phyloP scores from a whole-genome alignment of 305 asterid species.

The Plantago rigida region DNA sequence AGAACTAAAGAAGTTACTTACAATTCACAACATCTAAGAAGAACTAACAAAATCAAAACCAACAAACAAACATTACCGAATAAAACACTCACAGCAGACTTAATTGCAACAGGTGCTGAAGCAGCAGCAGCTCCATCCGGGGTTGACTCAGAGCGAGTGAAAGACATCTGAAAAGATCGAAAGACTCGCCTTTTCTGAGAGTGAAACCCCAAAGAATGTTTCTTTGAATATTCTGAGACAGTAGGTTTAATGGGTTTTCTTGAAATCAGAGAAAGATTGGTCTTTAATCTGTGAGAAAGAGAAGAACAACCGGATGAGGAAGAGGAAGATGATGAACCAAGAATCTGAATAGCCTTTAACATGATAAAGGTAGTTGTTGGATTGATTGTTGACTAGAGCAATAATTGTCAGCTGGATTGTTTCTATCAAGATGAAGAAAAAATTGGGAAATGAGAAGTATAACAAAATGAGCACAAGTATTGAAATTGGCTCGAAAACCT shows the following conservation, averaged over 20 bases:
- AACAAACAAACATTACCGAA: background rate
- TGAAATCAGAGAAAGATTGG: constrained; percentile 34
- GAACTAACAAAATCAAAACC: background rate
- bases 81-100: constrained; percentile 39
- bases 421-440: background rate
- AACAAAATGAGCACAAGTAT: no score
- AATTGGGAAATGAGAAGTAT: background rate
- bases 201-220: constrained; percentile 29
- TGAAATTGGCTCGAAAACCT: no score
- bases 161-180: constrained; percentile 51
- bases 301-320: constrained; percentile 50
- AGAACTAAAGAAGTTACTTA: background rate
- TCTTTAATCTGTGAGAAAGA: constrained; percentile 43
- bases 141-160: constrained; percentile 40
- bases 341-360: constrained; percentile 67
- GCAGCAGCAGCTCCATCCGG: constrained; percentile 41
- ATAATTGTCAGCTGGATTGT: background rate
- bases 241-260: constrained; percentile 15
- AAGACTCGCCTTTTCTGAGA: constrained; percentile 31
- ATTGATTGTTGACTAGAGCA: constrained; percentile 4
- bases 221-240: constrained; percentile 10
- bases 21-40: constrained; percentile 1
- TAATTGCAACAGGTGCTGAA: constrained; percentile 34
- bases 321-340: constrained; percentile 60
- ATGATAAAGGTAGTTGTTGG: constrained; percentile 29